phyloP scores from a whole-genome alignment of 148 eudicot genomes.

The Polygonum aviculare region DNA sequence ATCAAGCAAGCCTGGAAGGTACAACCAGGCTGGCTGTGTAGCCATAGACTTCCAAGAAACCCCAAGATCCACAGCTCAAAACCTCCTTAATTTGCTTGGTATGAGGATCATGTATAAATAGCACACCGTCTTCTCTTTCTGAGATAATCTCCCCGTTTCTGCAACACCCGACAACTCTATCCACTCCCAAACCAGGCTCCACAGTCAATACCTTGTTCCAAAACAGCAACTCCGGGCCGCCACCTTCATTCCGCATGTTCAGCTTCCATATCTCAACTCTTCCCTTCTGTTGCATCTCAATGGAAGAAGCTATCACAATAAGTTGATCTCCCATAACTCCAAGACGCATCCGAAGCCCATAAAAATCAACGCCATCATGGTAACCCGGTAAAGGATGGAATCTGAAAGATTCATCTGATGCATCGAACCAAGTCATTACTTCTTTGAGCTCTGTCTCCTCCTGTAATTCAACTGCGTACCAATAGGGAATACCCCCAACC shows the following conservation, averaged over 20 bases:
- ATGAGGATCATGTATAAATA: conserved; percentile 17
- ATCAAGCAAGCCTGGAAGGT: background rate
- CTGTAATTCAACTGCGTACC: conserved; percentile 17
- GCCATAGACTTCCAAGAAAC: conserved; percentile 19
- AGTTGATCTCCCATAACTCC: conserved; percentile 14
- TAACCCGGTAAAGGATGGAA: conserved; percentile 8
- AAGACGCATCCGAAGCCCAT: conserved; percentile 1
- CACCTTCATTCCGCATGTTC: conserved; percentile 11
- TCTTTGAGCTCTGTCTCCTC: conserved; percentile 7
- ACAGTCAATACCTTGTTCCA: conserved; percentile 15
- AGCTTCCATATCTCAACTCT: conserved; percentile 19
- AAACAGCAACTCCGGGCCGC: background rate
- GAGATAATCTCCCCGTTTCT: conserved; percentile 19
- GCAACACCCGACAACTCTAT: conserved; percentile 17
- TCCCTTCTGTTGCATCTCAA: background rate
- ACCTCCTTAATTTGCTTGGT: conserved; percentile 14
- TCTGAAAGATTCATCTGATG: conserved; percentile 10
- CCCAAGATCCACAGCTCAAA: conserved; percentile 12
- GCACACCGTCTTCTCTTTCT: conserved; percentile 9
- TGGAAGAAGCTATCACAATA: conserved; percentile 12
- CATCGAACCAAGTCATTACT: conserved; percentile 12
- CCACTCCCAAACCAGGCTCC: conserved; percentile 2
- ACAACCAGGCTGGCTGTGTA: conserved; percentile 18
- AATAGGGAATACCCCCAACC: conserved; percentile 14
- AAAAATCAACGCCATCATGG: background rate